Evolutionary conservation across 257 asterid species (phyloP).

Genomic region (Euphrasia confusa): DNA sequence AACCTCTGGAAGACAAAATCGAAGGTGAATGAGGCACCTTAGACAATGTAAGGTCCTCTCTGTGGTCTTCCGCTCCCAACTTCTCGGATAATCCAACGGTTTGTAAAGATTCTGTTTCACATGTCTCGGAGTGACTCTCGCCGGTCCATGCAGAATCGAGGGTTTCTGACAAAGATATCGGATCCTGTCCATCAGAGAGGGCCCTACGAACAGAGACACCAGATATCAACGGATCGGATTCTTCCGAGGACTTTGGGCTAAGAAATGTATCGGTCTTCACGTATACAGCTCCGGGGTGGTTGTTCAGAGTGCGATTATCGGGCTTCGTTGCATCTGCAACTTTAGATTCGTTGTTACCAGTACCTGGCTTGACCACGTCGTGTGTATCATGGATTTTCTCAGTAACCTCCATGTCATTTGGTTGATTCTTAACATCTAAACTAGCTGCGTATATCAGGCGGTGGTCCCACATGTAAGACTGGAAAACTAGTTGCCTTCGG

Average conservation of each 20-base stretch:
- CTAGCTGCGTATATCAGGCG: slow-evolving; percentile 62
- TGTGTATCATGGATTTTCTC: slow-evolving; percentile 33
- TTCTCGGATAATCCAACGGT: slow-evolving; percentile 37
- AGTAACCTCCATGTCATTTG: slow-evolving; percentile 28
- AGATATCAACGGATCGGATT: slow-evolving; percentile 39
- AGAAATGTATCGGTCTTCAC: slow-evolving; percentile 26
- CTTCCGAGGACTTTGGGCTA: slow-evolving; percentile 26
- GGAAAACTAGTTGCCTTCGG: slow-evolving; percentile 69
- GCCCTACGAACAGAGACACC: slow-evolving; percentile 41
- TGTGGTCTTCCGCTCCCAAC: slow-evolving; percentile 44
- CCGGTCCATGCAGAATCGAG: slow-evolving; percentile 97
- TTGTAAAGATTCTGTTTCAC: slow-evolving; percentile 32
- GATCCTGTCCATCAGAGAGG: slow-evolving; percentile 61
- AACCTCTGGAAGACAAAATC: slow-evolving; percentile 38
- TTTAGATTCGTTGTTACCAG: slow-evolving; percentile 28
- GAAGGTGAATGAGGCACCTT: slow-evolving; percentile 40
- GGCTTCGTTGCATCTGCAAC: slow-evolving; percentile 33
- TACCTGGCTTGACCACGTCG: slow-evolving; percentile 27
- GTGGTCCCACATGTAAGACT: slow-evolving; percentile 89
- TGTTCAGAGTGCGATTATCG: slow-evolving; percentile 22
- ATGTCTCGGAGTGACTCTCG: slow-evolving; percentile 37
- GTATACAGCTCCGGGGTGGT: slow-evolving; percentile 26
- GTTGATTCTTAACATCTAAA: slow-evolving; percentile 35
- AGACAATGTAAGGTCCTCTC: slow-evolving; percentile 31
- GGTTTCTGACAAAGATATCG: slow-evolving; percentile 67